Evolutionary conservation across 148 eudicot species (phyloP), one percentile per base, ranked within the genome.

Genomic region (Camellia granthamiana): DNA sequence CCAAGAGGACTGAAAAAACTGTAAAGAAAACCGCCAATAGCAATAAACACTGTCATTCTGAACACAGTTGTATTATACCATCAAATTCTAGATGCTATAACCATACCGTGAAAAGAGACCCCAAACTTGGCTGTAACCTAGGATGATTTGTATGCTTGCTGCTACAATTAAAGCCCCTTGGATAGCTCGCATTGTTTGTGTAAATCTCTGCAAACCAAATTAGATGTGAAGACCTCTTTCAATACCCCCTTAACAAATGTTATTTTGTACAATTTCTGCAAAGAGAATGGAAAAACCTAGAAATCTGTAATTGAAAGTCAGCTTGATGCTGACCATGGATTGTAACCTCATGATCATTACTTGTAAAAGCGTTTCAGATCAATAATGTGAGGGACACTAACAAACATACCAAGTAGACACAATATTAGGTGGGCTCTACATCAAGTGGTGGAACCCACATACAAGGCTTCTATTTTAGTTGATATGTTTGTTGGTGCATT

Each of bases 1-100:
- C 99, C 99, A 83, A 97, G 98, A 80, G 99, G 99, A 85, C 98
- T 97, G 81, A 97, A 97, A 82, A 96, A 96, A 79, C 98, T 96
- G 93, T 18, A 38, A 82, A 81, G 16, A 66, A 68, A 62, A 76
- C 43, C 56, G 56, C 46, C 46, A 63, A 59, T n/a, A 69, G 55
- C 68, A 49, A 44, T 56, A 11, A 2, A n/a, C 16, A 44, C 16
- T 68, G 30, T 55, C 55, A 21, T 43, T 63, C 9, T 69, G 63
- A 68, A 65, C 68, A 62, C 11, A 59, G 21, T 1, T 49, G 7
- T 7, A 49, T 49, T 49, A 78, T 43, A 12, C 21, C 49, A 55
- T 55, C 16, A 55, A 46, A 59, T 30, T 13, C 60, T 60, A 49
- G 5, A 77, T 59, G 30, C 13, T 23, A 81, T 38, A 56, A 78